phyloP scores from a whole-genome alignment of 2,329 filamentous ascomycete genomes.

The Neocucurbitaria cava region DNA sequence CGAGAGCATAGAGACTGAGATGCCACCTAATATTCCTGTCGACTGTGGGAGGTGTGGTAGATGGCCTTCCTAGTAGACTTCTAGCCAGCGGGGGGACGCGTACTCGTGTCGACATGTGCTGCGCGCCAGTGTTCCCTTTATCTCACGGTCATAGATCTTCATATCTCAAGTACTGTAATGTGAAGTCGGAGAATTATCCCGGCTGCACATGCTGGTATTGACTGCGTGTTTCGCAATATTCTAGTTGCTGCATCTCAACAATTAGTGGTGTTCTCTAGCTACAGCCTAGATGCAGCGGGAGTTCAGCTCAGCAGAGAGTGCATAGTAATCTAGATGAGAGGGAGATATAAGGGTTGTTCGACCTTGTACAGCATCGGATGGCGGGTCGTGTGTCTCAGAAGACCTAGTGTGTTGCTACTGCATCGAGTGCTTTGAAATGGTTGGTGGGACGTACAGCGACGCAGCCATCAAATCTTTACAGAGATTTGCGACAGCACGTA shows the following conservation, averaged over 20 bases:
- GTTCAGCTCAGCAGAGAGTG: background rate
- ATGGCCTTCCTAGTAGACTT: background rate
- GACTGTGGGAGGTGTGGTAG: background rate
- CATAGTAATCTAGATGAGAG: background rate
- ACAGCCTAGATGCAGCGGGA: conserved; percentile 2
- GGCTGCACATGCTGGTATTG: conserved; percentile 8
- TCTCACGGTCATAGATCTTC: conserved; percentile 5
- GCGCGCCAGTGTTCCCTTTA: background rate
- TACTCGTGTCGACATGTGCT: background rate
- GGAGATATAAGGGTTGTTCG: background rate
- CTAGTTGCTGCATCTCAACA: conserved; percentile 10
- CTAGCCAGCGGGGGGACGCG: conserved; percentile 2
- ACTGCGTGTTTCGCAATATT: conserved; percentile 15
- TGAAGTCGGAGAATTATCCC: conserved; percentile 8
- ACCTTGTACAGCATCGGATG: conserved; percentile 4
- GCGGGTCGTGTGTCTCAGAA: conserved; percentile 2
- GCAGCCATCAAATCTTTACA: conserved; percentile 2
- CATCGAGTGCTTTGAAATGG: background rate
- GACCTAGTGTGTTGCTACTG: background rate
- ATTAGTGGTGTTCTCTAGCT: conserved; percentile 5
- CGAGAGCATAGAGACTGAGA: background rate
- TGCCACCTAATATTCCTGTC: background rate
- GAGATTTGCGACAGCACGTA: background rate
- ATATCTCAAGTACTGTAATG: background rate
- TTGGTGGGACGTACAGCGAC: background rate